A percentile compares a stretch with the other conserved stretches of the same genome.
phyloP scores from a whole-genome alignment of 257 asterid species.

The Fraxinus pennsylvanica region DNA sequence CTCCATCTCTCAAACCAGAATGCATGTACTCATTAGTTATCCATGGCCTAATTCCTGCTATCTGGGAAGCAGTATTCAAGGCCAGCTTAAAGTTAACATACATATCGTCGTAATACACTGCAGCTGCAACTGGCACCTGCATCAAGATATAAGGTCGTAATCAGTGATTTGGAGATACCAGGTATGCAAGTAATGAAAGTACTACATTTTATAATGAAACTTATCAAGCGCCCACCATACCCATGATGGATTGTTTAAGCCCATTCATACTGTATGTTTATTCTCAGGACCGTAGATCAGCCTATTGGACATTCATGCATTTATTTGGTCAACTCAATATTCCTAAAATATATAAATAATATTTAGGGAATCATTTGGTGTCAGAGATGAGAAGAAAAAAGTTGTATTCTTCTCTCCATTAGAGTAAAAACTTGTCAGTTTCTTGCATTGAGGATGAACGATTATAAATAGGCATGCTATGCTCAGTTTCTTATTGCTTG shows the following conservation, averaged over 20 bases:
- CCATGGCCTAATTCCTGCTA: conserved; percentile 81
- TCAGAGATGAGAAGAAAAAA: no score
- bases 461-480: not conserved
- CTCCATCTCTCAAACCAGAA: conserved; percentile 90
- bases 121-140: conserved; percentile 95
- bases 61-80: conserved; percentile 75
- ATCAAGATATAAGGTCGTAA: not conserved
- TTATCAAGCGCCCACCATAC: not conserved
- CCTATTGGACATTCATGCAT: not conserved
- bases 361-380: no score
- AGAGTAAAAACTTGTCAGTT: not conserved
- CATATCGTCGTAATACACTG: conserved; percentile 89
- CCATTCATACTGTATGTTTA: not conserved
- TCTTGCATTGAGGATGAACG: not conserved
- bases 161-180: not conserved
- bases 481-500: not conserved
- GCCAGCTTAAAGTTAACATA: conserved; percentile 84
- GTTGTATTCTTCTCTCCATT: no score
- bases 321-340: not conserved
- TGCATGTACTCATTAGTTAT: conserved; percentile 94
- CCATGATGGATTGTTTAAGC: not conserved
- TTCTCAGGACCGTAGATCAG: not conserved
- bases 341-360: no score
- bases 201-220: not conserved
- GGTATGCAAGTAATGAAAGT: not conserved